phyloP scores from a whole-genome alignment of 2,329 filamentous ascomycete species.

The Aureobasidium zeae region DNA sequence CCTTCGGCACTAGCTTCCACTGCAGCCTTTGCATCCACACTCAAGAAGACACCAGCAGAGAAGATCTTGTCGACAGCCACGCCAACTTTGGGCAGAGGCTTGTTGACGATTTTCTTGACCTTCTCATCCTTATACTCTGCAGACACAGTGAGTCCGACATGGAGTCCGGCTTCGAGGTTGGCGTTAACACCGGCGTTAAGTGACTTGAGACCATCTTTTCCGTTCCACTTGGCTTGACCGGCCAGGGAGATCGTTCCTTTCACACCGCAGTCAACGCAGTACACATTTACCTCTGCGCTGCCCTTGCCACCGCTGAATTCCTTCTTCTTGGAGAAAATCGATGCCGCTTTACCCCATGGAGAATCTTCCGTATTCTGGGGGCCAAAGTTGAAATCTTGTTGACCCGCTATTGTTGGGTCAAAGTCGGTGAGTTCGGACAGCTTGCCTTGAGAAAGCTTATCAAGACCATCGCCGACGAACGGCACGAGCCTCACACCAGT shows the following conservation, averaged over 20 bases:
- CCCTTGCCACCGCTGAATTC: background rate
- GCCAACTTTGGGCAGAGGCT: background rate
- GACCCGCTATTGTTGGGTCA: background rate
- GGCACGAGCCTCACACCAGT: background rate
- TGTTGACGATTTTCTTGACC: background rate
- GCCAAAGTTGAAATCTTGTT: background rate
- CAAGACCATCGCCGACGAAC: background rate
- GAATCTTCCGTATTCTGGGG: background rate
- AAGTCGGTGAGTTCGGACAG: background rate
- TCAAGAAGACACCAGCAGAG: background rate
- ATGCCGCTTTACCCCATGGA: slow-evolving; percentile 7
- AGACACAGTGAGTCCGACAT: background rate
- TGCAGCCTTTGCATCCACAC: background rate
- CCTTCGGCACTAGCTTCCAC: background rate
- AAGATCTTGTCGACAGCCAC: background rate
- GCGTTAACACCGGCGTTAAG: background rate
- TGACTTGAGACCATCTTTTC: background rate
- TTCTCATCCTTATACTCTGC: background rate
- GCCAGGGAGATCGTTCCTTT: slow-evolving; percentile 1
- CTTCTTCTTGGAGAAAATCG: slow-evolving; percentile 1
- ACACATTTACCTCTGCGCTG: background rate
- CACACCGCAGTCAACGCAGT: slow-evolving; percentile 3
- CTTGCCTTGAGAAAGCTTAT: background rate
- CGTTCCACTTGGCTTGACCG: slow-evolving; percentile 3
- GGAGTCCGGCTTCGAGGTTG: background rate